Base-by-base conservation (phyloP, 306 rosid species). In the Lupinus albus region DNA sequence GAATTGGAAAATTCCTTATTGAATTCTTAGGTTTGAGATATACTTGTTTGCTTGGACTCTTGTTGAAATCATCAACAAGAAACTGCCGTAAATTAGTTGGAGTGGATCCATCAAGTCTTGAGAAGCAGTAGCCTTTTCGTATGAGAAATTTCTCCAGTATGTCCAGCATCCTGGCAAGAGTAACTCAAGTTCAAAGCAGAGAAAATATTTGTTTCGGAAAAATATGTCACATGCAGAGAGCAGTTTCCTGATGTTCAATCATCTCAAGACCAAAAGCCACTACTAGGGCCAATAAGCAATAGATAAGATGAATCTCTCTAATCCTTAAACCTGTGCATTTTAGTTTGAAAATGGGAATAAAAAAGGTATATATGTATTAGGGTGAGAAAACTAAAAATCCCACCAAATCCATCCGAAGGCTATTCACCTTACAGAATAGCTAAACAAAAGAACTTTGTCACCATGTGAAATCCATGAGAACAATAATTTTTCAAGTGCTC, bases 41-140 rank as follows among this genome's bases (percentile, higher is more conserved):
- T 65, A 87, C 96, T 81, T 83, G 93, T 80, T 92, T 92, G 87
- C 98, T 89, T 48, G 98, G 93, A 73, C 98, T 89, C 18, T 86
- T 78, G 85, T 92, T 92, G 83, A 92, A 92, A 83, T 89, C 89
- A 45, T 92, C 89, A 39, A 92, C 96, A 25, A 87, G 85, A 77
- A 84, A 73, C 77, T 92, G 98, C 39, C 96, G 96, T 81, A 77
- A 76, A 79, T 79, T 89, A 78, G 86, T 67, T 0, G 96, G 96
- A 50, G 98, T 92, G 18, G 98, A 89, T 7, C 96, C 98, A 87
- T 92, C 95, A 62, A 89, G 96, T 80, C 98, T 88, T 47, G 93
- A 87, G 85, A 87, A 89, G 80, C 88, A 83, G 79, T 83, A 92
- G 66, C 98, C 98, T 79, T 80, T 92, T 47, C 96, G 86, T 53